Conservation (phyloP, 1,284 basidiomycete species). For the Tylopilus orsonianus region DNA sequence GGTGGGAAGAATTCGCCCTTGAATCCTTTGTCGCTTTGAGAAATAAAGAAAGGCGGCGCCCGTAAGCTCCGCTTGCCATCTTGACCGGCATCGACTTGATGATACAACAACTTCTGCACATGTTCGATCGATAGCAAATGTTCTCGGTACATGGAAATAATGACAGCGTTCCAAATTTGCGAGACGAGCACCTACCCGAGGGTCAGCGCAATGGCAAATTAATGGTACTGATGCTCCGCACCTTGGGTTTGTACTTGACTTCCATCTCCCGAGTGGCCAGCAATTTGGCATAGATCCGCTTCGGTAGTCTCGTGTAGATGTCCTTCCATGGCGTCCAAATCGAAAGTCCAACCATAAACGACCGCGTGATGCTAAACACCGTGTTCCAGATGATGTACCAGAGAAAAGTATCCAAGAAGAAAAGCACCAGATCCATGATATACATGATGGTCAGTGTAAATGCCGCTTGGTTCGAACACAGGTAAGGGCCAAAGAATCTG, state of each 20-base stretch:
- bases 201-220: conserved; percentile 3
- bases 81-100: conserved; percentile 84
- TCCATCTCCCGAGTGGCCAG: conserved; percentile 92
- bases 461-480: conserved; percentile 87
- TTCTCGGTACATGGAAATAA: conserved; percentile 99
- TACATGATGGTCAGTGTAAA: conserved; percentile 96
- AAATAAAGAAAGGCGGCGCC: conserved; percentile 93
- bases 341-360: conserved; percentile 87
- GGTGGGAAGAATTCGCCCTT: conserved; percentile 92
- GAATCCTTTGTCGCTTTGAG: conserved; percentile 80
- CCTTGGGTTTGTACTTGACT: conserved; percentile 96
- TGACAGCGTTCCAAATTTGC: conserved; percentile 97
- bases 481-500: conserved; percentile 74
- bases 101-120: conserved; percentile 91
- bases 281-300: conserved; percentile 92
- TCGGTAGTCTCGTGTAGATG: conserved; percentile 89
- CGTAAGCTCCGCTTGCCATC: conserved; percentile 86
- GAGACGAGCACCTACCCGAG: conserved; percentile 84
- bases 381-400: conserved; percentile 99
- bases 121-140: conserved; percentile 95
- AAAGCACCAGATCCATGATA: conserved; percentile 90
- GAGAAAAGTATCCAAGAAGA: conserved; percentile 96
- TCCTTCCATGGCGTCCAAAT: conserved; percentile 99
- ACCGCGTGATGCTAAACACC: conserved; percentile 86
- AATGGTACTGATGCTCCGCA: conserved; percentile 31